Evolutionary conservation across 371 early-diverging fungal genomes (phyloP).

Genomic region (Lichtheimia corymbifera): DNA sequence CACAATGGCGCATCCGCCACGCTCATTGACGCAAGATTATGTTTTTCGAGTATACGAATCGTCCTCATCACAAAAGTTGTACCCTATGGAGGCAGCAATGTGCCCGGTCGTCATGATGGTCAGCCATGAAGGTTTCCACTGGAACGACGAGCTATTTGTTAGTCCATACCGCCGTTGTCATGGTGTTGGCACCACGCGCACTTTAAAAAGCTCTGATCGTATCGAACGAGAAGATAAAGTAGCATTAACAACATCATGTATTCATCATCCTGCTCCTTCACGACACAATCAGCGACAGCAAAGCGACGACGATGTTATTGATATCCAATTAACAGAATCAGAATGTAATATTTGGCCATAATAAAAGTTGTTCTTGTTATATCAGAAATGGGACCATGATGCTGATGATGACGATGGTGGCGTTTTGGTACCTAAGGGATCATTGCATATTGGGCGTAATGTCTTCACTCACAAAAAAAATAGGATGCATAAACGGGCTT

Average conservation of each 20-base stretch:
- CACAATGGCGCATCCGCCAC: neutral
- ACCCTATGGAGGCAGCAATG: neutral
- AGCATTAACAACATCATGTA: neutral
- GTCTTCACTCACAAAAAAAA: too few species aligned
- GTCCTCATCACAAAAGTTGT: neutral
- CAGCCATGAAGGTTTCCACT: constrained; percentile 28
- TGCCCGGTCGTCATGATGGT: constrained; percentile 25
- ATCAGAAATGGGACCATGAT: neutral
- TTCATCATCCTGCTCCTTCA: neutral
- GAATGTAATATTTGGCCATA: constrained; percentile 22
- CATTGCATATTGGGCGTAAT: too few species aligned
- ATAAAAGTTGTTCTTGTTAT: neutral
- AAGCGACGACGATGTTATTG: constrained; percentile 13
- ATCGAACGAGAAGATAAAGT: constrained; percentile 14
- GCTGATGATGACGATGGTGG: too few species aligned
- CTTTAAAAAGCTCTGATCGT: constrained; percentile 19
- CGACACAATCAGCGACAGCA: neutral
- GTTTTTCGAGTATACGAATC: constrained; percentile 33
- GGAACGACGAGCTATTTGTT: constrained; percentile 27
- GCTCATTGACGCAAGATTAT: constrained; percentile 23
- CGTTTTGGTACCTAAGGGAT: too few species aligned
- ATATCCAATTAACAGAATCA: constrained; percentile 11
- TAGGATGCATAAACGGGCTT: neutral
- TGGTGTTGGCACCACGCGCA: constrained; percentile 2
- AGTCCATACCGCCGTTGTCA: constrained; percentile 10